Evolutionary conservation across 441 rosid species (phyloP), one percentile per base, ranked within the genome.

Genomic region (Cnidoscolus chayamansa): DNA sequence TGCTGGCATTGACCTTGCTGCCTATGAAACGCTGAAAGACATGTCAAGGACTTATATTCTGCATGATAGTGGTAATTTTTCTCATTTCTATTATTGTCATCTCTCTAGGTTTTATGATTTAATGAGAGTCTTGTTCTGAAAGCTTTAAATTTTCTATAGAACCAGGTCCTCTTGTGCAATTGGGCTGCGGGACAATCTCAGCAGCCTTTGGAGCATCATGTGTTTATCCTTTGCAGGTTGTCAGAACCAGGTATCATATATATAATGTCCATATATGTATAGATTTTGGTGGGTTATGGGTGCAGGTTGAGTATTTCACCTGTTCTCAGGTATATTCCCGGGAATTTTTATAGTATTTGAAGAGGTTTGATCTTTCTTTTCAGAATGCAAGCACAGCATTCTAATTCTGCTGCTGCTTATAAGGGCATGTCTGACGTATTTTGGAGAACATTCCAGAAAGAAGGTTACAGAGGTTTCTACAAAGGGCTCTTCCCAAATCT

Each of bases 151-250:
- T 67, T 61, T 62, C 7, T 78, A 75, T 76, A 89, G 99, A 89
- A 69, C 93, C 97, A 11, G 97, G 98, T 73, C 90, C 98, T 25
- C 81, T 91, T 49, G 85, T 90, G 76, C 98, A 91, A 67, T 79
- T 93, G 72, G 85, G 97, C 51, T 93, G 98, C 77, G 99, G 98
- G 77, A 93, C 87, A 80, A 72, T 91, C 48, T 93, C 99, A 1
- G 98, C 94, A 80, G 91, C 92, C 71, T 88, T 91, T 35, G 99
- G 97, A 73, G 99, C 99, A 68, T 86, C 94, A 6, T 90, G 96
- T 72, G 97, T 90, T 74, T 96, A 96, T 76, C 99, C 99, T 30
- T 85, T 96, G 84, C 99, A 91, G 80, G 99, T 96, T 67, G 81
- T 96, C 57, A 85, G 97, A 84, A 96, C 99, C 67, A 90, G 98